A percentile compares a stretch with the other conserved stretches of the same genome.
Conservation (phyloP, 495 filamentous ascomycete species). For the Podospora sp. region DNA sequence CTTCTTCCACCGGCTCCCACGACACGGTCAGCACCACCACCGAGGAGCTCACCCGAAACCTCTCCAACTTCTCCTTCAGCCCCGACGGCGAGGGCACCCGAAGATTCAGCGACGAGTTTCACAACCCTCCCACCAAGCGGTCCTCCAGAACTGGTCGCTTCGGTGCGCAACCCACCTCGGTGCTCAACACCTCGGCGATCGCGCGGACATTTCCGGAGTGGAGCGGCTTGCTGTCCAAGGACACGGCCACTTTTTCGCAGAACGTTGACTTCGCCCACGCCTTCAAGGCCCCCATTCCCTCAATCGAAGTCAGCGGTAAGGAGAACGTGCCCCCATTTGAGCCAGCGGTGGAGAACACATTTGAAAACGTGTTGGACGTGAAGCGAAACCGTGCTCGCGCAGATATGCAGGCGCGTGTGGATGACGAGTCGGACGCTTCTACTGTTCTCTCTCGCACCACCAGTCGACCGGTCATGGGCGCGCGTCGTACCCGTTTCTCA, state of each 20-base stretch:
- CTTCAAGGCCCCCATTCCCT: constrained; percentile 22
- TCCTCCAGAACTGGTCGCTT: constrained; percentile 36
- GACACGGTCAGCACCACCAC: constrained; percentile 52
- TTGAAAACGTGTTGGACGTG: constrained; percentile 32
- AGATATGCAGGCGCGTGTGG: constrained; percentile 50
- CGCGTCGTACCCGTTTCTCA: constrained; percentile 35
- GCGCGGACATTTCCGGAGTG: constrained; percentile 66
- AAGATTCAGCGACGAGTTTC: constrained; percentile 32
- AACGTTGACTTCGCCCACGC: constrained; percentile 26
- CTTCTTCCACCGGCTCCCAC: constrained; percentile 55
- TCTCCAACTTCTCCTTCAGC: constrained; percentile 48
- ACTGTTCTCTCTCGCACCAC: constrained; percentile 39
- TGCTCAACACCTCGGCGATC: constrained; percentile 65
- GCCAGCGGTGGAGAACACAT: constrained; percentile 27
- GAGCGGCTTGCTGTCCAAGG: constrained; percentile 35
- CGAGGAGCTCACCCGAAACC: constrained; percentile 39
- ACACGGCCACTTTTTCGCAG: constrained; percentile 25
- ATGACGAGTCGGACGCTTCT: constrained; percentile 48
- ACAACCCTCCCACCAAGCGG: constrained; percentile 24
- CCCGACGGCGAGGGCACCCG: constrained; percentile 51
- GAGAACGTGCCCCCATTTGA: constrained; percentile 45
- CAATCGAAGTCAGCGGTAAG: constrained; percentile 31
- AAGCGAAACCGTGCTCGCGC: constrained; percentile 37
- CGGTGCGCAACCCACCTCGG: constrained; percentile 23
- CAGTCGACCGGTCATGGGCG: constrained; percentile 15